These are phyloP conservation scores for Collybiopsis confluens DNA, from an alignment of 768 basidiomycete genomes.

Conservation along the genomic window DNA sequence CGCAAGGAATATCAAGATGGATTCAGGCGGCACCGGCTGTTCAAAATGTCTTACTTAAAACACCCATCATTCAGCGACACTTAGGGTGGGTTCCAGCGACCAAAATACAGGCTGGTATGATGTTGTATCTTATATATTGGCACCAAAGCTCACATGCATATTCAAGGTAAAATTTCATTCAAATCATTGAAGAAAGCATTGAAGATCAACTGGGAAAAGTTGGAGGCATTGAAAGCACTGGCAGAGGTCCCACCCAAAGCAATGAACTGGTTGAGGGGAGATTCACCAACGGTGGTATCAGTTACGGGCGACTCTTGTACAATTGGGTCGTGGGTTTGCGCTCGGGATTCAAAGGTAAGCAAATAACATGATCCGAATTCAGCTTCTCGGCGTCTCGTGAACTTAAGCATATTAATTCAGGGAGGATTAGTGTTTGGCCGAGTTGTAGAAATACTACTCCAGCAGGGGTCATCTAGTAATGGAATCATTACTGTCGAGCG, in stretches of 20 bases:
- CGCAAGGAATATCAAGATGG: constrained; percentile 2
- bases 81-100: constrained; percentile 12
- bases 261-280: neutral
- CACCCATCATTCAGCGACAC: constrained; percentile 11
- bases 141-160: neutral
- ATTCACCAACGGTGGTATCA: neutral
- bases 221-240: neutral
- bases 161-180: neutral
- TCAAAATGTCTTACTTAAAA: neutral
- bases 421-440: too few species aligned
- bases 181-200: too few species aligned
- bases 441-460: too few species aligned
- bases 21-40: constrained; percentile 6
- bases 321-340: neutral
- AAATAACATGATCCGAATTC: neutral
- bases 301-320: neutral
- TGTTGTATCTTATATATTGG: neutral
- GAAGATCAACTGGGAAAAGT: too few species aligned
- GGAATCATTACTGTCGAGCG: too few species aligned
- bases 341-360: neutral
- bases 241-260: neutral
- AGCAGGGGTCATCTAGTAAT: too few species aligned
- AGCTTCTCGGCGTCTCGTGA: neutral
- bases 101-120: neutral
- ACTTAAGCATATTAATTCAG: too few species aligned